phyloP scores from a whole-genome alignment of 1,284 basidiomycete species.

The Hymenochaete sp. region DNA sequence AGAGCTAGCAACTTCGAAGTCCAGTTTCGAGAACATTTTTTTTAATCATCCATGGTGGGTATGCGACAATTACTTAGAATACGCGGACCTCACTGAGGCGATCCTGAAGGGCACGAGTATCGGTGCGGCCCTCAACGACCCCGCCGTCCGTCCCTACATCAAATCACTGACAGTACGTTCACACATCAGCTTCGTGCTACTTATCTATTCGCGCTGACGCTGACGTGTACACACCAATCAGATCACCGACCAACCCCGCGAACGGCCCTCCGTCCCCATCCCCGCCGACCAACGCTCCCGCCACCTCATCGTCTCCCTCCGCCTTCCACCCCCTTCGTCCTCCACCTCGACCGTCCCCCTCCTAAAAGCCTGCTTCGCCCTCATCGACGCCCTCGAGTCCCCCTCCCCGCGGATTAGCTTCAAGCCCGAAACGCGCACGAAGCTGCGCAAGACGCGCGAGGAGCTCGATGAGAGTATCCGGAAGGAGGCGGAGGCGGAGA shows the following conservation, averaged over 20 bases:
- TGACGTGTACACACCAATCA: constrained; percentile 24
- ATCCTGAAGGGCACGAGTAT: constrained; percentile 63
- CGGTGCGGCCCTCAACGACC: constrained; percentile 49
- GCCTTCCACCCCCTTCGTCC: constrained; percentile 43
- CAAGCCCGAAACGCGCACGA: constrained; percentile 72
- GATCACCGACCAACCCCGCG: constrained; percentile 78
- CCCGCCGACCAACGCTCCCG: constrained; percentile 46
- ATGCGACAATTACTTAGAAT: constrained; percentile 46
- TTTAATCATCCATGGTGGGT: too few species aligned
- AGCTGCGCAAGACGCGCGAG: constrained; percentile 64
- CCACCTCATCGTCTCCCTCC: constrained; percentile 63
- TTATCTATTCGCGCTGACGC: constrained; percentile 4
- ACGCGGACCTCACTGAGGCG: constrained; percentile 72
- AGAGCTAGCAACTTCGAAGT: constrained; percentile 7
- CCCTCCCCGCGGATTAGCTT: constrained; percentile 41
- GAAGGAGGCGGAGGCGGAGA: constrained; percentile 61
- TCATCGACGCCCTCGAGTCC: constrained; percentile 61
- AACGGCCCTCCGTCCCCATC: constrained; percentile 50
- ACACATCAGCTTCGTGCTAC: constrained; percentile 11
- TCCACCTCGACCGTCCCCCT: constrained; percentile 47
- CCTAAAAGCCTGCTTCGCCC: constrained; percentile 58
- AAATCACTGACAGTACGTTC: constrained; percentile 55
- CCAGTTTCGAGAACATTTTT: constrained; percentile 14
- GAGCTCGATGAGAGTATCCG: constrained; percentile 59
- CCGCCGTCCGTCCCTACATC: constrained; percentile 65